Evolutionary conservation across 2,329 filamentous ascomycete genomes (phyloP), one percentile per base, ranked within the genome.

Genomic region (Annulohypoxylon truncatum): DNA sequence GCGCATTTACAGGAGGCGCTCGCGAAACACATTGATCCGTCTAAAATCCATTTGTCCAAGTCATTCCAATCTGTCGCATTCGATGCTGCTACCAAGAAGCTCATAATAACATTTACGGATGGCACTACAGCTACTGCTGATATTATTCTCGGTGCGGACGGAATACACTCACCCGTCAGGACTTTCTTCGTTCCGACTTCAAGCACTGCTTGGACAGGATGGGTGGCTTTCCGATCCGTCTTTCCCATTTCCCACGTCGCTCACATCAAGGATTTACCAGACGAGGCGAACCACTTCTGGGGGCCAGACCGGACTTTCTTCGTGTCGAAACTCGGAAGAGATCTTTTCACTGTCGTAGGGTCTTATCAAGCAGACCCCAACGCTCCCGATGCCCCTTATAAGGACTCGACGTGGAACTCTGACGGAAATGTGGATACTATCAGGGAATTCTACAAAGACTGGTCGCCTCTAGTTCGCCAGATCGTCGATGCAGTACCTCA

Each of bases 81-180:
- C 4, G 73, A 78, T 13, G 71, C 73, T 0, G 52, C 57, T 2
- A 68, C 64, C 2, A 65, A 70, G n/a, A 73, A 74, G 42, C 71
- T 78, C 1, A 74, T 80, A 0, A 72, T 86, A 0, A 71, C 71
- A 24, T 87, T 87, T 68, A 74, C 78, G n/a, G 85, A 87, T 69
- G 83, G 82, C 4, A 80, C 78, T 0, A 77, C 72, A 2, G 77
- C 77, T 0, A 71, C 74, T 0, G 83, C 82, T 0, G 83, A 87
- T 67, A 72, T 86, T 40, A 71, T 86, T 22, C 78, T 87, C 13
- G 85, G 84, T 0, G 82, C 84, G 0, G 85, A 87, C 72, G 85
- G 85, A 38, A 82, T 87, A 48, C 82, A 83, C 69, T 85, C 83
- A 18, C 76, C 78, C 1, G 79, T 84, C 22, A 77, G 79, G 10